Evolutionary conservation across 2,329 filamentous ascomycete genomes (phyloP), one percentile per base, ranked within the genome.

Genomic region (Fusarium sp.): DNA sequence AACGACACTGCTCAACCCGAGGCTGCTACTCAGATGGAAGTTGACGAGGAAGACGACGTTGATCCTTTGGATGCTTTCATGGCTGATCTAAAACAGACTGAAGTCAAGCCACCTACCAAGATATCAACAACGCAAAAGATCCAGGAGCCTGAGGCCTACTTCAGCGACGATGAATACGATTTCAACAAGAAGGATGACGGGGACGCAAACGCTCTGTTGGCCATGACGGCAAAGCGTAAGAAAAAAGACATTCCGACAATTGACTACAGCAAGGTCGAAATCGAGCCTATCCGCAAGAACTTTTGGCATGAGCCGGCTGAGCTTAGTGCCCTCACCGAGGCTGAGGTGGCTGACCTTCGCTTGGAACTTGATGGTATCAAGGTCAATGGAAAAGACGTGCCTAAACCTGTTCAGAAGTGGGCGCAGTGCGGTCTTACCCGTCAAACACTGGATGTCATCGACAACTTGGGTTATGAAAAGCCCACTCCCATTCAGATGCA

Each of bases 11-110:
- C 72, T 18, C 72, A 70, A 15, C 57, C 70, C 4, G 61, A 73
- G 23, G 33, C 72, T 51, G 37, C 68, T 42, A 84, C 85, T 34
- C 75, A 81, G 34, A 90, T 90, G 87, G 84, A 89, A 30, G 80
- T 88, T 62, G 88, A 89, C 70, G 80, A 77, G 46, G 56, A 89
- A 57, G 90, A 93, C 56, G 92, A 94, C 45, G 81, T 96, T 36
- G 96, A 99, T 77, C 93, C 96, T 9, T 83, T 99, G 37, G 96
- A 99, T 81, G 95, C 94, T n/a, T 99, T 97, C 82, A 99, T 99
- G 96, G 91, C 89, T 53, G 88, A 86, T 64, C 83, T 89, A 16
- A 84, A 86, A 56, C 79, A 85, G 38, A 80, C 91, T 4, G 85
- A 88, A 57, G 78, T 86, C 65, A 82, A 79, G 54, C 78, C 78